These are phyloP conservation scores for Colletotrichum sp. DNA, from an alignment of 2,329 filamentous ascomycete species.

Conservation along the genomic window DNA sequence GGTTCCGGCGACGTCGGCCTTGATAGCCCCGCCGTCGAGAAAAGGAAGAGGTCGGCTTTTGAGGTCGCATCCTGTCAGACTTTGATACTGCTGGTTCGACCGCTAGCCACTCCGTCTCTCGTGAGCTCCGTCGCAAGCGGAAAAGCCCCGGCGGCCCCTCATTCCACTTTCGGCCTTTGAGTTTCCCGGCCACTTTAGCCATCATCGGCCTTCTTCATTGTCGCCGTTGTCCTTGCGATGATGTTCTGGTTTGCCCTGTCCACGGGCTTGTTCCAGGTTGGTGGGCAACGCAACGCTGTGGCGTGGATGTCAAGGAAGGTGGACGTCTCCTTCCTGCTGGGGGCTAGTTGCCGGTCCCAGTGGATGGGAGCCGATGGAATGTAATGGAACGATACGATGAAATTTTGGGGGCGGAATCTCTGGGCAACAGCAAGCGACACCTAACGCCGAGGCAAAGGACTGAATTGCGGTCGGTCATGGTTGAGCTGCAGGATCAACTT, in stretches of 20 bases:
- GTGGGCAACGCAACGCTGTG: slow-evolving; percentile 17
- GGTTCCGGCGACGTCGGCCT: background rate
- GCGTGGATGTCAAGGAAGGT: background rate
- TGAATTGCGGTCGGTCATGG: background rate
- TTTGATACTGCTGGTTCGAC: background rate
- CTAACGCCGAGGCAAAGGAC: background rate
- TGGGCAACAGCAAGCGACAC: background rate
- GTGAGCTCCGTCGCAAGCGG: background rate
- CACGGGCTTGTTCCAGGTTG: background rate
- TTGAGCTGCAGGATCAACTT: background rate
- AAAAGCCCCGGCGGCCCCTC: slow-evolving; percentile 1
- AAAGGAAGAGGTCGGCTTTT: background rate
- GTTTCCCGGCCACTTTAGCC: background rate
- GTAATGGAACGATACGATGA: slow-evolving; percentile 7
- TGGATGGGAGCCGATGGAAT: slow-evolving; percentile 5
- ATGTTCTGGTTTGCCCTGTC: background rate
- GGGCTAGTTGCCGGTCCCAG: slow-evolving; percentile 1
- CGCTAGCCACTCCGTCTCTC: background rate
- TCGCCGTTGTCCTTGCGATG: background rate
- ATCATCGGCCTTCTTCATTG: background rate
- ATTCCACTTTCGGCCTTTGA: background rate
- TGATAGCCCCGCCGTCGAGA: background rate
- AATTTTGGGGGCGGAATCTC: background rate
- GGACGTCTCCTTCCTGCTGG: background rate
- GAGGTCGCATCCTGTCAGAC: background rate